These are phyloP conservation scores for Phytophthora citrophthora DNA, from an alignment of 352 stramenopile species.

Conservation along the genomic window DNA sequence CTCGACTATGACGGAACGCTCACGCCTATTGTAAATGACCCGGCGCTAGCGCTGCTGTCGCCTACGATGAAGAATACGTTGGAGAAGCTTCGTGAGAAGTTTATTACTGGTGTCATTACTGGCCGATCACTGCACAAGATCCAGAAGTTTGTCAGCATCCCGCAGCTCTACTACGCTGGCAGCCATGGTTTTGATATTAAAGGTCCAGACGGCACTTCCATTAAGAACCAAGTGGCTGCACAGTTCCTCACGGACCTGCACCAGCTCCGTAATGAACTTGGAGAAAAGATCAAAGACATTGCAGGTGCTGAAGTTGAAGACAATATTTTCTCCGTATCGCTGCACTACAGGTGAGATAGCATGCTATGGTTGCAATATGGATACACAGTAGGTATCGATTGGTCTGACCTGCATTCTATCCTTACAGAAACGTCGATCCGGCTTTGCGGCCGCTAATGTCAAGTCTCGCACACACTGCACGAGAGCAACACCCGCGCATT, in stretches of 20 bases:
- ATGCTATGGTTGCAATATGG: neutral
- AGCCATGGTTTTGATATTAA: constrained; percentile 92
- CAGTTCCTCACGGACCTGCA: constrained; percentile 76
- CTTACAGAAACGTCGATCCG: constrained; percentile 64
- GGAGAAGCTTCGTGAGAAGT: constrained; percentile 77
- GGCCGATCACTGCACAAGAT: constrained; percentile 90
- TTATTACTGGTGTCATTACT: constrained; percentile 88
- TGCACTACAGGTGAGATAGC: constrained; percentile 82
- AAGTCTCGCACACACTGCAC: constrained; percentile 45
- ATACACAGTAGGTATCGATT: neutral
- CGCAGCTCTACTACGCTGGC: constrained; percentile 89
- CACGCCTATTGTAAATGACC: constrained; percentile 91
- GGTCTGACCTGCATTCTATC: neutral
- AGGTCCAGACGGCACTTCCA: constrained; percentile 72
- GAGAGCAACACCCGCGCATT: constrained; percentile 63
- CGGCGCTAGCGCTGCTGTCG: constrained; percentile 70
- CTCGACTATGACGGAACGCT: constrained; percentile 92
- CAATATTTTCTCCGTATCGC: constrained; percentile 90
- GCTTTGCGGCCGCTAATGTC: constrained; percentile 45
- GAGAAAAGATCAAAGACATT: constrained; percentile 50
- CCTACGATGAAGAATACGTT: constrained; percentile 74
- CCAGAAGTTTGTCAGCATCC: constrained; percentile 88
- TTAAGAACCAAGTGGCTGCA: constrained; percentile 87
- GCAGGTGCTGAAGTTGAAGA: constrained; percentile 84
- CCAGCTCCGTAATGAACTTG: constrained; percentile 59